Evolutionary conservation across 2,329 filamentous ascomycete species (phyloP), one percentile per base, ranked within the genome.

Genomic region (Arachnomyces sp.): DNA sequence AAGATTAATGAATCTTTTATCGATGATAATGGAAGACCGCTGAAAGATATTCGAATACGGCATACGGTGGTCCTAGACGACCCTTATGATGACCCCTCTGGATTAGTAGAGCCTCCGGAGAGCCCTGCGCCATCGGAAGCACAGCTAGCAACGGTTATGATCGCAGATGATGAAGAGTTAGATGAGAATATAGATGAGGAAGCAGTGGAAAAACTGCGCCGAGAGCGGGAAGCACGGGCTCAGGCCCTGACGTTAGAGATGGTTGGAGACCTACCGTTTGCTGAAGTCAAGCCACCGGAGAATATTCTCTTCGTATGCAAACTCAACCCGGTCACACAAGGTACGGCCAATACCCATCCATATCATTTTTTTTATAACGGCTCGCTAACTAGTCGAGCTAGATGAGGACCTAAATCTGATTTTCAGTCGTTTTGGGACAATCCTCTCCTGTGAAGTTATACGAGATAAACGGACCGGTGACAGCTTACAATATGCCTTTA

Each of bases 271-370:
- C 70, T 98, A 43, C 92, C 92, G 3, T 98, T 95, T 62, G 92
- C 92, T 44, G 92, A 98, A 65, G 89, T 98, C 52, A 93, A 90
- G 54, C 92, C 92, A 3, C 92, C 92, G 0, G 92, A 98, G 67
- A 96, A 98, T 61, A 82, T 98, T 11, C 73, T 98, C 2, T 98
- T 98, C 59, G 89, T 98, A 32, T 98, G 92, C 81, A 98, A 98
- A 62, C 73, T 98, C 32, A 98, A 98, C 54, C 92, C 92, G 0
- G 88, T 98, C 34, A 98, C 92, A 7, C 84, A 86, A 56, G 72
- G 72, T 74, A 59, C 46, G 56, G 21, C 21, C 51, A 40, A 17
- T n/a, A 12, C 18, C 31, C 34, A 6, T 34, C 16, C 21, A 18
- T 13, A 7, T 31, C n/a, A 15, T 31, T 12, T 16, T 15, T 28